Evolutionary conservation across 768 basidiomycete species (phyloP), one percentile per base, ranked within the genome.

Genomic region (Kondoa malvinella): DNA sequence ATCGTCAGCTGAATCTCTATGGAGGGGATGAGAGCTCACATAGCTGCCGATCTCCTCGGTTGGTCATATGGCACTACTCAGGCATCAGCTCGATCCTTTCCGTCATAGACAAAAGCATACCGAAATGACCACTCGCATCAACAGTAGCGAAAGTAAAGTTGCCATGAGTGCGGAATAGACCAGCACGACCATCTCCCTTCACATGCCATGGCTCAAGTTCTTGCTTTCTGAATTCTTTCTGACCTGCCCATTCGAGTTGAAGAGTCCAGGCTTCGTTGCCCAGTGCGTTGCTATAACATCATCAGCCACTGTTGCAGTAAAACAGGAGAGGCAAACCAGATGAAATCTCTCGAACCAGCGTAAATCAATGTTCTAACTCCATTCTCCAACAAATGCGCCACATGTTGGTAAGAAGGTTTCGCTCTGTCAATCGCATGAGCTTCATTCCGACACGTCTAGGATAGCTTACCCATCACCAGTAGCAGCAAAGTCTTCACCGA

Each of bases 91-190:
- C n/a, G n/a, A n/a, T n/a, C n/a, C n/a, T n/a, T n/a, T n/a, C n/a
- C 30, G 30, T 27, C 12, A 63, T 21, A 17, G 12, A 63, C 16
- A 34, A 27, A 27, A 32, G 61, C 25, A 25, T 31, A 33, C 27
- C 68, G 34, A 74, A 74, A 27, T 73, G 71, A 0, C 69, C 70
- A 17, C 68, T 58, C 1, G 66, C 69, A n/a, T 71, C 72, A 16
- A 74, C 71, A 1, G 67, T 68, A 0, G 74, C 73, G n/a, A 74
- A 73, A 4, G 74, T 73, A 15, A 74, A 34, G 29, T 68, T 70
- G 1, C 69, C 71, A 32, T 57, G 34, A 25, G 65, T 61, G 27
- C 72, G 61, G 56, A 57, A 74, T 29, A 57, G 30, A 31, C 74
- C 74, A 2, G 74, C 73, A 2, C 66, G 62, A 27, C 29, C 31